Evolutionary conservation across 805 yeast genomes (phyloP), one percentile per base, ranked within the genome.

Genomic region (Metschnikowia anglica): DNA sequence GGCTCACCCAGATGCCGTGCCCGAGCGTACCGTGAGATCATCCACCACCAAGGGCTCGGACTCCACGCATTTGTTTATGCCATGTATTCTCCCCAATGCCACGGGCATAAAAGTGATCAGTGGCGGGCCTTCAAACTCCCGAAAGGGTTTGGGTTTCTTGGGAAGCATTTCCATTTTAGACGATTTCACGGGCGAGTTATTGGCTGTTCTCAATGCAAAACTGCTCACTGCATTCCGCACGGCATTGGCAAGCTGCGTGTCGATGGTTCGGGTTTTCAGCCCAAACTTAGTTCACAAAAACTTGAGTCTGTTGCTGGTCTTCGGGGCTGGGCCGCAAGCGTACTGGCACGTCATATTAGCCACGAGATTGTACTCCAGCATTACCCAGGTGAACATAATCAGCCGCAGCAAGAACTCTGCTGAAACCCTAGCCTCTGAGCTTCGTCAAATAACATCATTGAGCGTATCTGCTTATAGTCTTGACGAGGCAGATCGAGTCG

Each of bases 201-300:
- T 59, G 8, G 87, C 84, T 2, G 62, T 81, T 2, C 55, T 82
- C 27, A 80, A 79, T 52, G 87, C 84, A 2, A 66, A 68, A 39
- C 70, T 80, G 1, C 58, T 81, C 28, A 82, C 88, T 2, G 88
- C 84, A 0, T 80, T 81, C 48, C 68, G 88, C 55, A 82, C 88
- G 3, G 86, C 86, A 0, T 62, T 82, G 42, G 77, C 80, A 20
- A 72, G 79, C 20, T 66, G 74, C 5, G 55, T 80, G 15, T 77
- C 78, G 0, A 54, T 81, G 43, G 61, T 59, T 10, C 71, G 69
- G 44, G 49, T 42, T 4, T 34, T 47, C 11, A 39, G 41, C n/a
- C 51, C 58, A 0, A 46, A 60, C 3, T 43, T 31, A 20, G 46
- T 48, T 1, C 47, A 43, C 7, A 56, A 62, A 25, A 43, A 66